phyloP scores from a whole-genome alignment of 1,139 yeast genomes.

The Saccharomyces hybrid region DNA sequence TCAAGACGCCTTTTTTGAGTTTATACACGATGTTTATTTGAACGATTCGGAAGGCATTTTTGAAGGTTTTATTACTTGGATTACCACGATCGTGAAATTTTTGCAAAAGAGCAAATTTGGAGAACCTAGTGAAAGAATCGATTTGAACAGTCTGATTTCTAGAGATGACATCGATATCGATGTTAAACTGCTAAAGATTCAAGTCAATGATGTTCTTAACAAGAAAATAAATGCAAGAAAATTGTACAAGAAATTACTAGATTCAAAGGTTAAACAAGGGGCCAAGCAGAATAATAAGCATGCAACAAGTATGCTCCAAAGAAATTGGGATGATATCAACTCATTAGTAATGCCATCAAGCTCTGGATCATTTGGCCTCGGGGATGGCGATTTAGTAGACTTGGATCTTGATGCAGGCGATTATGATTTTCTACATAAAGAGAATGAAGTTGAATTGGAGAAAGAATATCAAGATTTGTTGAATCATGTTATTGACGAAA shows the following conservation, averaged over 20 bases:
- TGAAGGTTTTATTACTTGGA: constrained; percentile 65
- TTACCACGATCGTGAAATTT: constrained; percentile 51
- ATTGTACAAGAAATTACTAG: constrained; percentile 30
- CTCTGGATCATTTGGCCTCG: constrained; percentile 51
- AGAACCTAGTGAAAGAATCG: constrained; percentile 33
- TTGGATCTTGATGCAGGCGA: constrained; percentile 32
- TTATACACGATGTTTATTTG: constrained; percentile 66
- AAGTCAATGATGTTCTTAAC: constrained; percentile 40
- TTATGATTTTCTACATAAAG: constrained; percentile 15
- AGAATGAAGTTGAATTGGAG: constrained; percentile 18
- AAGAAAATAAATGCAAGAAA: constrained; percentile 40
- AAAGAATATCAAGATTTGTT: constrained; percentile 22
- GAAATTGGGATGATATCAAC: constrained; percentile 45
- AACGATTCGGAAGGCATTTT: constrained; percentile 70
- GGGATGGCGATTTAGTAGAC: constrained; percentile 51
- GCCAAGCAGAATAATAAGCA: constrained; percentile 13
- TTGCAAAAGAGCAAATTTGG: constrained; percentile 49
- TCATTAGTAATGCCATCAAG: constrained; percentile 39
- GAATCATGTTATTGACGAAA: constrained; percentile 32
- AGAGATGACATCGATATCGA: constrained; percentile 24
- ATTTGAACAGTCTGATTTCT: constrained; percentile 32
- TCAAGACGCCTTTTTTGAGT: constrained; percentile 60
- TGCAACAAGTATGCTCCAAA: constrained; percentile 28
- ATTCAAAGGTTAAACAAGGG: constrained; percentile 20
- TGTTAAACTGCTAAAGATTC: constrained; percentile 35